Evolutionary conservation across 2,329 filamentous ascomycete genomes (phyloP), one percentile per base, ranked within the genome.

Genomic region (Xylariaceae sp.): DNA sequence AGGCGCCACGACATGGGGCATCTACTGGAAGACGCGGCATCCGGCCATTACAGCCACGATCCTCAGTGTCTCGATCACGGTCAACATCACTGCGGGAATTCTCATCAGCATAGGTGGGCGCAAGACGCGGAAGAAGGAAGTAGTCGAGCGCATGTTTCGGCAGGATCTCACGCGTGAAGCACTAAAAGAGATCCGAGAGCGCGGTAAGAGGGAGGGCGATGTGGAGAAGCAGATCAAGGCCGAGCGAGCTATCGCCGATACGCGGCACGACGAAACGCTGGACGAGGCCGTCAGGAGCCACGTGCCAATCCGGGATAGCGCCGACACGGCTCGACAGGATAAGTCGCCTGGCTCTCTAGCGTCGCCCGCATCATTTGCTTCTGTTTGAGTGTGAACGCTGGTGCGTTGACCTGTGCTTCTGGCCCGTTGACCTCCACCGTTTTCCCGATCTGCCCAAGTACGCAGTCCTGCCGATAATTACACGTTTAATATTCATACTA

Each of bases 91-190:
- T 0, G 90, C 88, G 0, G 90, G 90, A 2, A 74, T 95, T 1
- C 71, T 93, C 30, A 95, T 95, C 70, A 85, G 80, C 64, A 79
- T 91, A 13, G 90, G 90, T 1, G 90, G 93, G 69, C 82, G 86
- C 17, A 83, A 82, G 63, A 92, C 90, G 1, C 79, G 90, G 54
- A 95, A 95, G 80, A 93, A 92, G 81, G 90, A 95, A 48, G 89
- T 95, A 0, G 78, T 92, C 18, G 87, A 92, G 69, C 81, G 87
- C 50, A 83, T 94, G 74, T 84, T 89, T 67, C 78, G 89, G 35
- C 90, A 94, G 70, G 85, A 90, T 64, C 73, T 95, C 58, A 95
- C 90, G 53, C 71, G 78, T 37, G 76, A 83, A 57, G 80, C 81
- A 7, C 59, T 70, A 9, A 66, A 67, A 35, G 81, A 81, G 55